Evolutionary conservation across 139 green algal species (phyloP), one percentile per base, ranked within the genome.

Genomic region (Gonium pectorale): DNA sequence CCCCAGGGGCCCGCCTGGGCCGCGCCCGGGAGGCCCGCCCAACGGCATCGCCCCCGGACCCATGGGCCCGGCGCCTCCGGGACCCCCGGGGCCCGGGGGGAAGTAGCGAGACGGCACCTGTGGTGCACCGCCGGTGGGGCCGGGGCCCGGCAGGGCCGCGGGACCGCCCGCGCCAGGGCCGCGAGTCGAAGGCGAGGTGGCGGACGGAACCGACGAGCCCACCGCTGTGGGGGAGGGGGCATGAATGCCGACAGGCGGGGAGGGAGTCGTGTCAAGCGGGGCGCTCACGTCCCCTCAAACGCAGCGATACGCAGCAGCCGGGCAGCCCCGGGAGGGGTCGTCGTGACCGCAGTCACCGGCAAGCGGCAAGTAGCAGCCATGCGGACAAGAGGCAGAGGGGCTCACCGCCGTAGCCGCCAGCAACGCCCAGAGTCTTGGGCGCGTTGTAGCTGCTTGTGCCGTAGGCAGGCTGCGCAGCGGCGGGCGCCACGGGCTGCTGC

Each of bases 321-420:
- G n/a, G n/a, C n/a, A n/a, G n/a, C n/a, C n/a, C n/a, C n/a, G n/a
- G n/a, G n/a, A n/a, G n/a, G n/a, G n/a, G n/a, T n/a, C n/a, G n/a
- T n/a, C n/a, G n/a, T n/a, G n/a, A n/a, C n/a, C n/a, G n/a, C n/a
- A n/a, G n/a, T n/a, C n/a, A n/a, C n/a, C n/a, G n/a, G n/a, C n/a
- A n/a, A n/a, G n/a, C n/a, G n/a, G n/a, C n/a, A n/a, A n/a, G n/a
- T n/a, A n/a, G n/a, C n/a, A n/a, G n/a, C n/a, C n/a, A n/a, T n/a
- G n/a, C n/a, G n/a, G n/a, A n/a, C n/a, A n/a, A n/a, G n/a, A n/a
- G n/a, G n/a, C n/a, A n/a, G n/a, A n/a, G n/a, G 27, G 21, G 9
- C 70, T 79, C 33, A 79, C 70, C n/a, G 29, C 70, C 70, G 37
- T 79, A 79, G 31, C 70, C 35, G 13, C 70, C 49, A 26, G 46